Conservation (phyloP, 306 rosid genomes). For the Medicago arabica region DNA sequence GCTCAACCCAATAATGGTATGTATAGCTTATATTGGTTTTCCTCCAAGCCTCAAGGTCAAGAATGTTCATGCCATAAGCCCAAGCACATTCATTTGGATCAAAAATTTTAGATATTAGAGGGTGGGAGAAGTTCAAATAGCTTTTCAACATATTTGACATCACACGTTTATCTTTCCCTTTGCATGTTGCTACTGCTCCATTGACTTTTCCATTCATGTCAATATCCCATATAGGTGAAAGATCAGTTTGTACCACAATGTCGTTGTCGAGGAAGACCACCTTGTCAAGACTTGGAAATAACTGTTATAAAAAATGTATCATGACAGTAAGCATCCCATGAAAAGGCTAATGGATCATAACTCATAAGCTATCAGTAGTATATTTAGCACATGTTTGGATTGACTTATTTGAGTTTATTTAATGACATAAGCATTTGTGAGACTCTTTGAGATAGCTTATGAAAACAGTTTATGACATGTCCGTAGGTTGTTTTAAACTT, state of each 20-base stretch:
- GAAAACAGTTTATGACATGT: no score
- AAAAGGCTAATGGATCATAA: no score
- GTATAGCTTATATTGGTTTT: slow-evolving; percentile 90
- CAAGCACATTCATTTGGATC: slow-evolving; percentile 87
- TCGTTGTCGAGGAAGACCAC: slow-evolving; percentile 94
- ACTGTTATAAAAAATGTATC: slow-evolving; percentile 50
- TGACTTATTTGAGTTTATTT: no score
- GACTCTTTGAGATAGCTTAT: no score
- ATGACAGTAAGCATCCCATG: background rate
- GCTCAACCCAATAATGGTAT: slow-evolving; percentile 88
- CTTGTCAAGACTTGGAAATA: slow-evolving; percentile 88
- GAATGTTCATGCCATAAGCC: slow-evolving; percentile 99
- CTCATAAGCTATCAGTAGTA: no score
- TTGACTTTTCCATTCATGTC: slow-evolving; percentile 93
- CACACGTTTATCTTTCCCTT: slow-evolving; percentile 79
- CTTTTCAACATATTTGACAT: slow-evolving; percentile 87
- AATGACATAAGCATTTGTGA: no score
- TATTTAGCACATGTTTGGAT: no score
- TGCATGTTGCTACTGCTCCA: slow-evolving; percentile 97
- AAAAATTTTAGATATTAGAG: slow-evolving; percentile 63
- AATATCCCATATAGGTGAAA: slow-evolving; percentile 76
- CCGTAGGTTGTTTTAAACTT: no score
- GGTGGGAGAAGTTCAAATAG: slow-evolving; percentile 97
- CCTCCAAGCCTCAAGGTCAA: slow-evolving; percentile 97
- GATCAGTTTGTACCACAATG: slow-evolving; percentile 93